Evolutionary conservation across 164 flowering plant genomes (phyloP), one percentile per base, ranked within the genome.

Genomic region (Taxillus chinensis): DNA sequence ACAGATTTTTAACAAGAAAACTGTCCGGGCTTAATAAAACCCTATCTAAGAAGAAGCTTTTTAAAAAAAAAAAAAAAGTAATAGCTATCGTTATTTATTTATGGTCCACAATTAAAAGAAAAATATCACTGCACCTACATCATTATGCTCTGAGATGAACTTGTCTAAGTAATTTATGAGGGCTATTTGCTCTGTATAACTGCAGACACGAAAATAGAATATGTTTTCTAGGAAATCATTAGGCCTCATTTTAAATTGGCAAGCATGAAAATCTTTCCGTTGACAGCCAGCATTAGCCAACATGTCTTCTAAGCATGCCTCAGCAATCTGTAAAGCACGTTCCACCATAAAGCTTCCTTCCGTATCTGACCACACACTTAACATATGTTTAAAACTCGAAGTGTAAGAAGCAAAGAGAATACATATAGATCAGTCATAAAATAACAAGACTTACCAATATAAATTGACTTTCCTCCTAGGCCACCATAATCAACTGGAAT

Each of bases 261-360:
- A 65, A 43, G 72, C 60, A 67, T 70, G 76, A 56, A 42, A 57
- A 67, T 74, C 81, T 63, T 75, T 80, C 54, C 64, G 72, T 11
- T 67, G 64, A 59, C 69, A 63, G 59, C 64, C 60, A 64, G 63
- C 41, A 63, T 70, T 74, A 55, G 71, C 78, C 45, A 66, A 64
- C 76, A 81, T 75, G 65, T 88, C 95, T 66, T 82, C 80, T 9
- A 79, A 55, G 61, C 91, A 86, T 62, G 88, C 88, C 77, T 86
- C 90, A 45, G 97, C 97, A 73, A 93, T 78, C 73, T 93, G 95
- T 56, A 77, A 72, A 65, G 78, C 92, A 60, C 96, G 98, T 73
- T 93, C 97, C 60, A 81, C 95, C 96, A 90, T 88, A 62, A 93
- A 93, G 80, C 98, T 93, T 40, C 97, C 98, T 74, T 92, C 96